Conservation (phyloP, 371 early-diverging fungal genomes). For the Cokeromyces recurvatus region DNA sequence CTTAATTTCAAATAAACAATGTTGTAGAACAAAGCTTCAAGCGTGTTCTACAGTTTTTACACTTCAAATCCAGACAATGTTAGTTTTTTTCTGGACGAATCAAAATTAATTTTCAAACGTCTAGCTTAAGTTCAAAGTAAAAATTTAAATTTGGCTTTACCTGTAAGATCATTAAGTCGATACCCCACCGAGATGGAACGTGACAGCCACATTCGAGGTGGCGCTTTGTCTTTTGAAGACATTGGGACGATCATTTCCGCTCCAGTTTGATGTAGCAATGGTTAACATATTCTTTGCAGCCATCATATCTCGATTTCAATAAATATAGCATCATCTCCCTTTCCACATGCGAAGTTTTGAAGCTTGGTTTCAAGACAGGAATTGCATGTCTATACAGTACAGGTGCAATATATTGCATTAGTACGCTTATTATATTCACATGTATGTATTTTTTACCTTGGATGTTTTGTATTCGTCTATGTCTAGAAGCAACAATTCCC, state of each 20-base stretch:
- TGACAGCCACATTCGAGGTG: conserved; percentile 1
- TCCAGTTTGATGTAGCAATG: too few species aligned
- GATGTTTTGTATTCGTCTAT: conserved; percentile 7
- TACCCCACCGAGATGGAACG: neutral
- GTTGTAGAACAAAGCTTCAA: too few species aligned
- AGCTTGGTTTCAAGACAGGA: too few species aligned
- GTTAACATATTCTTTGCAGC: conserved; percentile 1
- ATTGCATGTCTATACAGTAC: neutral
- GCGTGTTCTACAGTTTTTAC: too few species aligned
- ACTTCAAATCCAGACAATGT: too few species aligned
- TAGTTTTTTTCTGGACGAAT: too few species aligned
- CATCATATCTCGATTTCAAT: neutral
- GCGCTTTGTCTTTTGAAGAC: conserved; percentile 1
- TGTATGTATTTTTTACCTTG: conserved; percentile 2
- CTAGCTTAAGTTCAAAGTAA: too few species aligned
- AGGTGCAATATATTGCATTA: neutral
- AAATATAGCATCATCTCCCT: conserved; percentile 1
- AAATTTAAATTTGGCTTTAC: neutral
- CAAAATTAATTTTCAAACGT: too few species aligned
- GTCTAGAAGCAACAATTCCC: too few species aligned
- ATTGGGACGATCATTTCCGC: too few species aligned
- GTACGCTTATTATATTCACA: too few species aligned
- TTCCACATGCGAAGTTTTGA: neutral
- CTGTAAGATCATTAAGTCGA: conserved; percentile 1
- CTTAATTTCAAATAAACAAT: too few species aligned